A percentile compares a stretch with the other conserved stretches of the same genome.
Conservation (phyloP, 1,284 basidiomycete genomes). For the Neolentinus lepideus region DNA sequence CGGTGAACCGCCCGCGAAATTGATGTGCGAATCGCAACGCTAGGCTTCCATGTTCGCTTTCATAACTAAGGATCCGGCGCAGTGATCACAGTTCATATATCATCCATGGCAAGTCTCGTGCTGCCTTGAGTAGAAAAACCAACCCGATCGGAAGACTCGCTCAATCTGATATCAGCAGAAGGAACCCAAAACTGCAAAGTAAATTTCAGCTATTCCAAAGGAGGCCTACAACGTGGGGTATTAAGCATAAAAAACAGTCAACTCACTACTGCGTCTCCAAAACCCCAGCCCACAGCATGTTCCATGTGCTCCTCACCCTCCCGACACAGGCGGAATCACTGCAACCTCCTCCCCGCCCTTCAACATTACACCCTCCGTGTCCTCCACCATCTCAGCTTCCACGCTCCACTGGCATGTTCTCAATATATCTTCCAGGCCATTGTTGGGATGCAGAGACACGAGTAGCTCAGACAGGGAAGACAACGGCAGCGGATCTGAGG, state of each 20-base stretch:
- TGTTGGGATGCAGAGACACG: constrained; percentile 41
- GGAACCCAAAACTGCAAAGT: too few species aligned
- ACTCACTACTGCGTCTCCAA: background rate
- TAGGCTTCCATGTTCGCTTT: too few species aligned
- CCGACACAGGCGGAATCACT: constrained; percentile 78
- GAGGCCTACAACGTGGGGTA: too few species aligned
- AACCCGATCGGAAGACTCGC: too few species aligned
- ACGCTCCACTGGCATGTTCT: constrained; percentile 68
- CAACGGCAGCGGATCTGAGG: constrained; percentile 29
- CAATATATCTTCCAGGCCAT: constrained; percentile 44
- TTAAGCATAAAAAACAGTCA: background rate
- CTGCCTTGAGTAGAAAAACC: too few species aligned
- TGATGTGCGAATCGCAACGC: too few species aligned
- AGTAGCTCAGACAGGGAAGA: constrained; percentile 44
- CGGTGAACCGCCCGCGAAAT: too few species aligned
- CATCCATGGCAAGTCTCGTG: too few species aligned
- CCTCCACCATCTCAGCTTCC: constrained; percentile 73
- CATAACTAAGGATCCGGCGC: too few species aligned
- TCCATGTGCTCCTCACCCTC: constrained; percentile 36
- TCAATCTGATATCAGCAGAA: too few species aligned
- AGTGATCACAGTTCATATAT: too few species aligned
- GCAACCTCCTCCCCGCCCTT: constrained; percentile 73
- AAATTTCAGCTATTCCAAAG: background rate
- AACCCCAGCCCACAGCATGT: too few species aligned
- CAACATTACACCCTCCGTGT: constrained; percentile 39